These are phyloP conservation scores for Ceratobasidium sp. DNA, from an alignment of 1,284 basidiomycete genomes.

Conservation along the genomic window DNA sequence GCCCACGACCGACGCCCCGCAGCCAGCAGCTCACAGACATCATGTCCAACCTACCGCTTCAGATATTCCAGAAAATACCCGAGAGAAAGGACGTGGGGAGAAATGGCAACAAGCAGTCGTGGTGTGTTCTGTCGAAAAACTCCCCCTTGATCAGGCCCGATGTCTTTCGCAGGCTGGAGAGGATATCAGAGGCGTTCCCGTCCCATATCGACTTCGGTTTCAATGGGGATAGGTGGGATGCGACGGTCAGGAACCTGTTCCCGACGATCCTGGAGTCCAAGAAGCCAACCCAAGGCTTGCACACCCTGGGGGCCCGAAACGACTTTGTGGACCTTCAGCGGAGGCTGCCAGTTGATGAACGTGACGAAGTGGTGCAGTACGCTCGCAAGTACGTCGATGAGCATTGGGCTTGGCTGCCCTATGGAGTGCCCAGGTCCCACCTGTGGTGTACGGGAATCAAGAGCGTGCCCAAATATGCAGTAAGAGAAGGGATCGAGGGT, in stretches of 20 bases:
- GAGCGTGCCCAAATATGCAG: background rate
- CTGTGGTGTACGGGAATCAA: background rate
- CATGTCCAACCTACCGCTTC: background rate
- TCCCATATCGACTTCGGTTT: background rate
- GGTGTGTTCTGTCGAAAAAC: background rate
- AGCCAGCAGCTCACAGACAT: slow-evolving; percentile 10
- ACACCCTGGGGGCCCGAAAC: background rate
- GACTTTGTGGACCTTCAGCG: background rate
- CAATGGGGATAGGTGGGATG: background rate
- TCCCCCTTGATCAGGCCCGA: background rate
- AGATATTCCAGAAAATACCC: slow-evolving; percentile 4
- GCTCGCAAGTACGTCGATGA: background rate
- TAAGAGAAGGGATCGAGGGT: background rate
- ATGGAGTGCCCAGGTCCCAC: slow-evolving; percentile 3
- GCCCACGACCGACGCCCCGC: background rate
- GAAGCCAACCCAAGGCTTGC: background rate
- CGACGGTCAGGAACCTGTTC: background rate
- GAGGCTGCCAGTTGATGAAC: background rate
- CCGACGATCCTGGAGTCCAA: background rate
- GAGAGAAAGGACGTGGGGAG: too few species aligned
- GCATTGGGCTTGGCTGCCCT: slow-evolving; percentile 24
- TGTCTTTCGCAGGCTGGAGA: background rate
- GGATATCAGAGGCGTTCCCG: background rate
- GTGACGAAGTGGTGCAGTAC: background rate
- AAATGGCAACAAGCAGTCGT: background rate